phyloP scores from a whole-genome alignment of 2,329 filamentous ascomycete species.

The Colletotrichum limetticola region DNA sequence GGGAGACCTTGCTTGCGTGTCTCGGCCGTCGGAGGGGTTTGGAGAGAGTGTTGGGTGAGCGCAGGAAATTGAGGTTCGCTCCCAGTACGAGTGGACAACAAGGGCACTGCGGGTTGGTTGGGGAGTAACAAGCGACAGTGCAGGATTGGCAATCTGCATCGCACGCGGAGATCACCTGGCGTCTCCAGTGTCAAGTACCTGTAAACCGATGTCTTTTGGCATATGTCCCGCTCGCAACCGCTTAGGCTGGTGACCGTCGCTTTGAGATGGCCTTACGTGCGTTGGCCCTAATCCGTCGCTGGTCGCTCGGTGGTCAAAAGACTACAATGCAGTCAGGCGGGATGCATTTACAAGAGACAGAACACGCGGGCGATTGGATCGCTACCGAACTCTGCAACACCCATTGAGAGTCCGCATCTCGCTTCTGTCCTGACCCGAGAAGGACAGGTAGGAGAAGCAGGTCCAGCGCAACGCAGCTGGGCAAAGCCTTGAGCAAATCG shows the following conservation, averaged over 20 bases:
- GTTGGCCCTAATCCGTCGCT: background rate
- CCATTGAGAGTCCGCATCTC: background rate
- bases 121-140: background rate
- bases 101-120: background rate
- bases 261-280: background rate
- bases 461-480: slow-evolving; percentile 35
- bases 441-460: background rate
- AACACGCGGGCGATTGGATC: background rate
- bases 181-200: background rate
- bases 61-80: background rate
- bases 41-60: background rate
- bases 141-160: no score
- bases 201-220: background rate
- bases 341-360: background rate
- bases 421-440: background rate
- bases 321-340: background rate
- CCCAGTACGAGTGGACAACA: background rate
- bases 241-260: background rate
- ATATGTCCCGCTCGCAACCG: background rate
- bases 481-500: background rate
- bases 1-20: background rate
- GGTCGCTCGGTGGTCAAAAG: background rate
- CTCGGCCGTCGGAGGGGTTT: background rate
- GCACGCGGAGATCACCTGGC: no score
- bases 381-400: background rate